phyloP scores from a whole-genome alignment of 2,329 filamentous ascomycete genomes.

The Didymella lethalis region DNA sequence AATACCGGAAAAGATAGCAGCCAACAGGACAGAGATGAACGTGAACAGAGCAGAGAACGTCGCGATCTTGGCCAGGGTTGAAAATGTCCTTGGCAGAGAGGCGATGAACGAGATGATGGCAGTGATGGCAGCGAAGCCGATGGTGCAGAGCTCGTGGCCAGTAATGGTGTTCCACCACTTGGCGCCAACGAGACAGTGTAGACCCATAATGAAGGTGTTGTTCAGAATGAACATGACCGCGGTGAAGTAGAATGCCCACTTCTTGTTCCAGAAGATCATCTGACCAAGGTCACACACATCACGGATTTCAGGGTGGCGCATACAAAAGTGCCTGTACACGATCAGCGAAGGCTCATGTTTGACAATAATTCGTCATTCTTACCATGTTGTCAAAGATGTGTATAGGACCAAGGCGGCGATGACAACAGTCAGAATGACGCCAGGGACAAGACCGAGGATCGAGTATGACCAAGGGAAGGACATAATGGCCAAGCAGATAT shows the following conservation, averaged over 20 bases:
- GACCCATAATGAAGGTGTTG: constrained; percentile 87
- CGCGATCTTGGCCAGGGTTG: constrained; percentile 78
- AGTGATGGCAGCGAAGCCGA: constrained; percentile 78
- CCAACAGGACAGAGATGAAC: constrained; percentile 85
- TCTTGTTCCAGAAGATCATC: constrained; percentile 87
- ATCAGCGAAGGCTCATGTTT: constrained; percentile 16
- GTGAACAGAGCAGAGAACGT: constrained; percentile 85
- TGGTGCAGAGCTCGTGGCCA: constrained; percentile 74
- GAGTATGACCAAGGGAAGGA: constrained; percentile 95
- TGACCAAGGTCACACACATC: constrained; percentile 97
- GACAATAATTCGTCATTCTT: constrained; percentile 32
- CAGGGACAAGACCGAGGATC: constrained; percentile 83
- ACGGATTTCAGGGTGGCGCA: constrained; percentile 87
- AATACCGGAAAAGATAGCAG: constrained; percentile 80
- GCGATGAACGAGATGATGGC: constrained; percentile 77
- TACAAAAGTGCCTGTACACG: constrained; percentile 79
- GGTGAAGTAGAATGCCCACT: constrained; percentile 71
- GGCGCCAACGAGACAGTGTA: constrained; percentile 84
- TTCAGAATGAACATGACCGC: constrained; percentile 92
- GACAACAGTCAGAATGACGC: constrained; percentile 81
- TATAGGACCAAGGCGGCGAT: constrained; percentile 83
- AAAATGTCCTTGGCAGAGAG: constrained; percentile 87
- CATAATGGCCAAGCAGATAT: constrained; percentile 94
- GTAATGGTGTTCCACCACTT: constrained; percentile 93
- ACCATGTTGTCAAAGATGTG: constrained; percentile 75